Base-by-base conservation (phyloP, 2,329 filamentous ascomycete genomes). In the Nemania bipapillata region DNA sequence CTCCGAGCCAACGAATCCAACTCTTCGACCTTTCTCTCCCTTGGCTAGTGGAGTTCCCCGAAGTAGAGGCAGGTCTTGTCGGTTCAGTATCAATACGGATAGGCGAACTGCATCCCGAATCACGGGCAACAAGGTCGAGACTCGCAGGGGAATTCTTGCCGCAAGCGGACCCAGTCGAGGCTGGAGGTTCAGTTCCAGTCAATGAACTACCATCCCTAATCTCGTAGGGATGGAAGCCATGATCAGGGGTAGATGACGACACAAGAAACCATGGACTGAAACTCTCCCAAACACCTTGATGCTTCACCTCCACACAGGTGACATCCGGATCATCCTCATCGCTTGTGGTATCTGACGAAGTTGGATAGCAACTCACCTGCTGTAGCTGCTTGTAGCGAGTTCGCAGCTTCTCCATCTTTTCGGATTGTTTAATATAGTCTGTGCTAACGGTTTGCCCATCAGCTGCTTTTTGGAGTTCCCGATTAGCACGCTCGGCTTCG, bases 381-480 rank as follows among this genome's bases (percentile, higher is more conserved):
- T 86, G 86, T 75, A 87, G 81, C 77, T 87, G 83, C 77, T 84
- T 84, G 71, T 88, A 83, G 55, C 84, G 83, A 57, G 82, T 79
- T 54, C 86, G 84, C 54, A 89, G 81, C 80, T 89, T 88, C 74
- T 88, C 86, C 68, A 87, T 83, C 80, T 87, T 87, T 74, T 87
- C 87, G 68, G 71, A 82, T 79, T 71, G 80, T 66, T 77, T 78
- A 58, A 73, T 75, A 62, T 66, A 74, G 72, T 74, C 79, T 59
- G 70, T 79, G 71, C 73, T 77, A 37, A 79, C 76, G 22, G 74
- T 72, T 42, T 74, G 73, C 58, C 74, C 75, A 47, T 77, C 76
- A 53, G 73, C 73, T 26, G 74, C 70, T 45, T 82, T 82, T 73
- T 82, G 80, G 62, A 83, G 69, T 70, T 84, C 82, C 63, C 77